Percentiles rank a stretch among this genome's conserved stretches.
phyloP scores from a whole-genome alignment of 2,329 filamentous ascomycete species.

The Cadophora gregata region DNA sequence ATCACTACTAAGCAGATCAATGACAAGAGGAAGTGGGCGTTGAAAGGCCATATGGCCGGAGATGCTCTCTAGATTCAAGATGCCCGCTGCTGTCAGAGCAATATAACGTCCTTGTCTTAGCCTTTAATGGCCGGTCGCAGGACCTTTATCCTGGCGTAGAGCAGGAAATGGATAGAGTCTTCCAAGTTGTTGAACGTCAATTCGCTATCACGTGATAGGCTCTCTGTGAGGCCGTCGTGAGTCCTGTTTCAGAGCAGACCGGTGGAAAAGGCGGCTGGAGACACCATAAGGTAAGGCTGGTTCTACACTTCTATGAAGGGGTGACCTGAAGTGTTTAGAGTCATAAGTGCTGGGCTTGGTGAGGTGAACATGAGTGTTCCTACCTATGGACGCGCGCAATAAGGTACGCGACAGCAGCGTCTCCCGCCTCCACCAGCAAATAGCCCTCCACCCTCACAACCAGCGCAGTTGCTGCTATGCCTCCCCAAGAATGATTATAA shows the following conservation, averaged over 20 bases:
- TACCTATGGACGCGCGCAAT: neutral
- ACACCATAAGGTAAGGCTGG: no score
- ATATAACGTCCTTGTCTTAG: neutral
- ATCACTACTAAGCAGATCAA: constrained; percentile 12
- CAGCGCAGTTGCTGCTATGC: neutral
- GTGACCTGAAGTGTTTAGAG: neutral
- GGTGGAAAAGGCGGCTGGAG: no score
- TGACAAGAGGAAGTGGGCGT: neutral
- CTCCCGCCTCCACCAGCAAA: neutral
- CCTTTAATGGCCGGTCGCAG: neutral
- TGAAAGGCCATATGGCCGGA: neutral
- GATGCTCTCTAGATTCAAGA: neutral
- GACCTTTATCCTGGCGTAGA: neutral
- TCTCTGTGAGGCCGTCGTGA: neutral
- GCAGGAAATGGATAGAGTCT: neutral
- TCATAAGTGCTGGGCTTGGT: neutral
- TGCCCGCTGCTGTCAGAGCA: neutral
- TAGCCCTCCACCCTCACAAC: neutral
- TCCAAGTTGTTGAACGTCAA: neutral
- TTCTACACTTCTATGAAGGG: neutral
- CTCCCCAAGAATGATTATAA: neutral
- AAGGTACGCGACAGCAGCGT: neutral
- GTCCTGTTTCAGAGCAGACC: neutral
- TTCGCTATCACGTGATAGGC: neutral
- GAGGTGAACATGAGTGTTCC: neutral